Base-by-base conservation (phyloP, 371 early-diverging fungal genomes). In the Saksenaea vasiformis region DNA sequence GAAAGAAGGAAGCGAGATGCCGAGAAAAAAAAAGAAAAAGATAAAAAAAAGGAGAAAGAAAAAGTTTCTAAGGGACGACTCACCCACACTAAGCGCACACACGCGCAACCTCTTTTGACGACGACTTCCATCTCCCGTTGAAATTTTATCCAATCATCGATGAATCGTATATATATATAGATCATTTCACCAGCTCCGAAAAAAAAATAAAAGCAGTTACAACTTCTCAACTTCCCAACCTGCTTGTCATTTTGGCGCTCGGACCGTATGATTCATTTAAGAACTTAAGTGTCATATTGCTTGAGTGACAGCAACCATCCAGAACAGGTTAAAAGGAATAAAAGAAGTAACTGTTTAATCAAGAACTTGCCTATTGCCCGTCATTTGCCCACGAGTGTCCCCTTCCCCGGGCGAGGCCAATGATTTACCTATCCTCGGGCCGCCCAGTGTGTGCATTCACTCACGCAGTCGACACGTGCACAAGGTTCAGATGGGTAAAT, bases 21-120 rank as follows among this genome's bases (percentile, higher is more conserved):
- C 31, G 56, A 28, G 15, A 60, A 53, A 35, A 62, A 62, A 58
- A 62, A 14, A 54, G 54, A 58, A 53, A 27, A 53, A 17, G n/a
- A 31, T n/a, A 14, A 37, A 54, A 58, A 58, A 53, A 27, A 53
- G 27, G n/a, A 31, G 31, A 14, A 37, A 56, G 51, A 64, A 51
- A 36, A 61, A 35, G 51, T 47, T 47, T 47, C 51, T n/a, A 53
- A 36, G 36, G 28, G 56, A 44, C 31, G 37, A n/a, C n/a, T n/a
- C 36, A 28, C 34, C 13, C 41, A 38, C 43, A 19, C 31, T 11
- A 24, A 13, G 7, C 3, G 11, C n/a, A 34, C 19, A 34, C 31
- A 56, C 5, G 34, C 7, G 19, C 15, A 14, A 10, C 14, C 15
- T 22, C 41, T 43, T 60, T 13, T 26, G 44, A 38, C 13, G 11